Percentiles rank a stretch among this genome's conserved stretches.
Evolutionary conservation across 2,329 filamentous ascomycete species (phyloP).

Genomic region (Pyricularia pennisetigena): DNA sequence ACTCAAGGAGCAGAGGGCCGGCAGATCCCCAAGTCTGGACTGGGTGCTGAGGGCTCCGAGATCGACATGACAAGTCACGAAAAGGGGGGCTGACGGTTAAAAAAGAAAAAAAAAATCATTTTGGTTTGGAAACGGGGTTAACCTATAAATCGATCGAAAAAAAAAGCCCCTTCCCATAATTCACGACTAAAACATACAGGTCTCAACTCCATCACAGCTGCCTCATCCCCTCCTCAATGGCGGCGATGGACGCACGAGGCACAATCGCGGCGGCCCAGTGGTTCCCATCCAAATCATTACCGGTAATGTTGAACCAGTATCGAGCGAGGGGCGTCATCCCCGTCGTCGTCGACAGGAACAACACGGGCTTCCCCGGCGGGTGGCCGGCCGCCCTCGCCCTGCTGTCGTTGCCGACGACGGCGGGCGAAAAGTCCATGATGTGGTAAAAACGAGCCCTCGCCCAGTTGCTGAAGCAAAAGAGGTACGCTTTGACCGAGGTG

Average conservation of each 20-base stretch:
- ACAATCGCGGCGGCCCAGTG: constrained; percentile 5
- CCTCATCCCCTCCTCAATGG: not conserved
- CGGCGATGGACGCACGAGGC: not conserved
- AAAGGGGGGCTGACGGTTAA: not conserved
- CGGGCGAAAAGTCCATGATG: constrained; percentile 10
- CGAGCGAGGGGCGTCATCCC: constrained; percentile 4
- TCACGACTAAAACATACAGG: not conserved
- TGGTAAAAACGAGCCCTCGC: constrained; percentile 9
- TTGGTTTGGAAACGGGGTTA: not conserved
- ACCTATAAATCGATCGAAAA: not conserved
- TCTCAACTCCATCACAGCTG: not conserved
- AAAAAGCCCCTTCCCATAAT: not conserved
- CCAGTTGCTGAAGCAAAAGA: constrained; percentile 10
- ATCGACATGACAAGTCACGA: not conserved
- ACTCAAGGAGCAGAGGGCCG: not conserved
- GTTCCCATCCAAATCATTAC: constrained; percentile 11
- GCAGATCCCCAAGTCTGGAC: not conserved
- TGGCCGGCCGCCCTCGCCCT: not conserved
- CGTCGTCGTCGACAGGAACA: not conserved
- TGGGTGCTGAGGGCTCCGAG: not conserved
- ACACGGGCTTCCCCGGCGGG: constrained; percentile 6
- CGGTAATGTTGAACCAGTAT: constrained; percentile 10
- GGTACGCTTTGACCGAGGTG: not conserved
- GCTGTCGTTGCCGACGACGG: constrained; percentile 5
- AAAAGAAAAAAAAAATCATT: no score